phyloP scores from a whole-genome alignment of 2,329 filamentous ascomycete species.

The Exophiala dermatitidis region DNA sequence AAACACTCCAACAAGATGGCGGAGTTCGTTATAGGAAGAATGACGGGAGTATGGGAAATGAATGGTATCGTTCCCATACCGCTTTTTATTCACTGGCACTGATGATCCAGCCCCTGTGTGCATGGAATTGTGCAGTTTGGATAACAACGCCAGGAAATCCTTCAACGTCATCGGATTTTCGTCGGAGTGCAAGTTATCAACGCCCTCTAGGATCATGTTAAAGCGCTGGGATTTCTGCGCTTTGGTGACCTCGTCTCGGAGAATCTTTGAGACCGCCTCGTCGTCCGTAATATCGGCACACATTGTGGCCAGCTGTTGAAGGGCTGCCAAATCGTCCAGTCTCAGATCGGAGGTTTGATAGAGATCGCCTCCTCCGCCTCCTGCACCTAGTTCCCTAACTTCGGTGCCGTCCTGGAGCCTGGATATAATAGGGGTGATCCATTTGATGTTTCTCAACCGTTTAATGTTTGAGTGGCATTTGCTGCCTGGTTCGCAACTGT shows the following conservation, averaged over 20 bases:
- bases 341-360: slow-evolving; percentile 61
- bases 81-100: neutral
- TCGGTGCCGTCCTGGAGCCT: slow-evolving; percentile 54
- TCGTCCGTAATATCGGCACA: slow-evolving; percentile 38
- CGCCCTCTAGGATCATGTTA: slow-evolving; percentile 34
- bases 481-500: slow-evolving; percentile 73
- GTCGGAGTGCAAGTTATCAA: slow-evolving; percentile 34
- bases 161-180: slow-evolving; percentile 35
- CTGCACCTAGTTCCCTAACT: slow-evolving; percentile 66
- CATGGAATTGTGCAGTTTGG: slow-evolving; percentile 1
- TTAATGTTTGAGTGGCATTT: slow-evolving; percentile 38
- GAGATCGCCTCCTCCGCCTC: slow-evolving; percentile 71
- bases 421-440: slow-evolving; percentile 70
- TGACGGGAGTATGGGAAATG: slow-evolving; percentile 83
- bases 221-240: slow-evolving; percentile 33
- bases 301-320: slow-evolving; percentile 49
- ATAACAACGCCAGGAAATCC: slow-evolving; percentile 27
- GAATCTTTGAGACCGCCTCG: slow-evolving; percentile 27
- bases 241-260: slow-evolving; percentile 29
- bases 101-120: neutral
- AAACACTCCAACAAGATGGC: slow-evolving; percentile 60
- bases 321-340: slow-evolving; percentile 42
- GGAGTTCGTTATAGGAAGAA: slow-evolving; percentile 75
- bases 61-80: slow-evolving; percentile 13
- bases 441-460: slow-evolving; percentile 53